Evolutionary conservation across 805 yeast genomes (phyloP).

Genomic region (Wickerhamiella sergipiensis): DNA sequence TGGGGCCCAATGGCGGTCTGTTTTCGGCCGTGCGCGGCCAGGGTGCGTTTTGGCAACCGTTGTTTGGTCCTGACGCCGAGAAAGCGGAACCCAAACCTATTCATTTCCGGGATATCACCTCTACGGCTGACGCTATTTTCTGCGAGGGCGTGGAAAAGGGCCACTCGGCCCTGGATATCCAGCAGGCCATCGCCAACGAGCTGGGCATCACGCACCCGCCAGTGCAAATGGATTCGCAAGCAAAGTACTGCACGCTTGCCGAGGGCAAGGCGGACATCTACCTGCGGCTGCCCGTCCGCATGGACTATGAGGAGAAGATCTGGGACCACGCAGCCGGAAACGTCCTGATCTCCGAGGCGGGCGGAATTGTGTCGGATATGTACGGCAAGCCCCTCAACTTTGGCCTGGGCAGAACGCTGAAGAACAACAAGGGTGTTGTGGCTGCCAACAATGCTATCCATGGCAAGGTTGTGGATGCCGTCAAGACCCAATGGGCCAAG

Average conservation of each 20-base stretch:
- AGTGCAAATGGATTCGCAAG: constrained; percentile 87
- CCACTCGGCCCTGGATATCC: constrained; percentile 85
- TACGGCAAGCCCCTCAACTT: constrained; percentile 63
- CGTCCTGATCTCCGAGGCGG: constrained; percentile 73
- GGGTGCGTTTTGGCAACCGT: constrained; percentile 49
- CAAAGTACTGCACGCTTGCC: constrained; percentile 82
- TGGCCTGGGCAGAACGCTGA: constrained; percentile 68
- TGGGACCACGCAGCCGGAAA: constrained; percentile 99
- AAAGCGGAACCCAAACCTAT: constrained; percentile 26
- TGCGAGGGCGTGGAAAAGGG: constrained; percentile 93
- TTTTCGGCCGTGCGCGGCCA: constrained; percentile 54
- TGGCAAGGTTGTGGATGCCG: constrained; percentile 31
- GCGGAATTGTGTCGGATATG: constrained; percentile 83
- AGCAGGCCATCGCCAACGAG: constrained; percentile 51
- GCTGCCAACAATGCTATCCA: constrained; percentile 52
- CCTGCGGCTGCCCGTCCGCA: constrained; percentile 68
- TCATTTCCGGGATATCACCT: constrained; percentile 36
- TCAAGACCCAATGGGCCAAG: neutral
- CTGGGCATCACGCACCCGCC: constrained; percentile 46
- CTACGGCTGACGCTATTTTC: constrained; percentile 43
- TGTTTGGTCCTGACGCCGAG: constrained; percentile 17
- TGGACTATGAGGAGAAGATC: constrained; percentile 75
- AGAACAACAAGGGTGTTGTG: constrained; percentile 75
- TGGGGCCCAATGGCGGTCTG: constrained; percentile 57
- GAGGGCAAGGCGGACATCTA: constrained; percentile 89